Evolutionary conservation across 2,329 filamentous ascomycete species (phyloP), one percentile per base, ranked within the genome.

Genomic region (Paramyrothecium sp.): DNA sequence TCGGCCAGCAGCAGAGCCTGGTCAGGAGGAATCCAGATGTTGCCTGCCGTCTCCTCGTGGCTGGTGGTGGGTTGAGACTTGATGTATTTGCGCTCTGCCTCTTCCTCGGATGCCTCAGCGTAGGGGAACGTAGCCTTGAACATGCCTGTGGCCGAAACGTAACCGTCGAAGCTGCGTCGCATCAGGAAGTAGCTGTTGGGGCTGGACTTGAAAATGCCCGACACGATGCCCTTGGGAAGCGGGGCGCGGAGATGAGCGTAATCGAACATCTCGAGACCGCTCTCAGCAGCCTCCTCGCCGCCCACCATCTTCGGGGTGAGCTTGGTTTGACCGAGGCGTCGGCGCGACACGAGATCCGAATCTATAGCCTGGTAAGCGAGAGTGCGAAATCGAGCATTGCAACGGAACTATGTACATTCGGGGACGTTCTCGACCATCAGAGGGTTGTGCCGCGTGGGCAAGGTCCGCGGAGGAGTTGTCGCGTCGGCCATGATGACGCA

Each of bases 121-220:
- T 89, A 92, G 8, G 91, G 91, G 68, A 93, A 96, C 2, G 90
- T 90, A 34, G 90, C 91, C 78, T 95, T 95, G 82, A 94, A 96
- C 91, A 96, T 94, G 74, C 91, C 91, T 5, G 91, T 95, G 12
- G 91, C 90, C 62, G 90, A 93, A 57, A 96, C 86, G 73, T 85
- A 95, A 60, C 91, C 91, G 71, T 96, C 91, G 70, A 86, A 86
- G 75, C 91, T 94, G 66, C 91, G 89, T 75, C 91, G 88, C 91
- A 99, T 99, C 66, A 99, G 79, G 74, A 98, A 99, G 77, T 99
- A 99, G 65, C 91, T 95, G 72, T 92, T 92, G 5, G 95, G 94
- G 71, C 88, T 88, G 58, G 88, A 89, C 68, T 91, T 89, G 80
- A 98, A 98, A 68, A 99, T 96, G 69, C 95, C 95, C 7, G 93